Percentiles rank a stretch among this genome's conserved stretches.
These are phyloP conservation scores for Sarocladiaceae sp. DNA, from an alignment of 2,329 filamentous ascomycete genomes.

Conservation along the genomic window DNA sequence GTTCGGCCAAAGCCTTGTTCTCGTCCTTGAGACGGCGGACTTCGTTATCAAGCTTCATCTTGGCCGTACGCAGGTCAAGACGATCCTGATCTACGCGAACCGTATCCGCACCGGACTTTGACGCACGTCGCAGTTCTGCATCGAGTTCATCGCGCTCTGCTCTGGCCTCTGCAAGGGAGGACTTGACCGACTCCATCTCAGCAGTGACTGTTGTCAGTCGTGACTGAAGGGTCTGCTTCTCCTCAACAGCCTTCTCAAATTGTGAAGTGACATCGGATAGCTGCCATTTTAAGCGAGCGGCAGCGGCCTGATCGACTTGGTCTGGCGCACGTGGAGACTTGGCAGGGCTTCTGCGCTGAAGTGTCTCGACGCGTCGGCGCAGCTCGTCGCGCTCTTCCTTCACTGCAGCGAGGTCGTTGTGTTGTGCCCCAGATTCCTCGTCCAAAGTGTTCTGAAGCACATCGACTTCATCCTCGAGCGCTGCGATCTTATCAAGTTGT, in stretches of 20 bases:
- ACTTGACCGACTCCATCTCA: slow-evolving; percentile 53
- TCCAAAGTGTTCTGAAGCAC: slow-evolving; percentile 49
- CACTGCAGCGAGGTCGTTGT: slow-evolving; percentile 21
- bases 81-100: slow-evolving; percentile 62
- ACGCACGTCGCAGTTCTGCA: slow-evolving; percentile 49
- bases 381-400: slow-evolving; percentile 22
- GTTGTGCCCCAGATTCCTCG: slow-evolving; percentile 31
- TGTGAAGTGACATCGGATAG: slow-evolving; percentile 53
- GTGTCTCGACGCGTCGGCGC: slow-evolving; percentile 31
- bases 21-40: slow-evolving; percentile 60
- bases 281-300: slow-evolving; percentile 41
- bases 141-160: slow-evolving; percentile 63
- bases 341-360: slow-evolving; percentile 16
- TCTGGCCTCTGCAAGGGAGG: slow-evolving; percentile 50
- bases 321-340: slow-evolving; percentile 18
- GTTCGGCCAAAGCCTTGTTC: slow-evolving; percentile 48
- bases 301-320: neutral
- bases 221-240: slow-evolving; percentile 59
- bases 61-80: slow-evolving; percentile 60
- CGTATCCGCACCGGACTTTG: slow-evolving; percentile 50
- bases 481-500: slow-evolving; percentile 58
- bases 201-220: slow-evolving; percentile 52
- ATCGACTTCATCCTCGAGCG: slow-evolving; percentile 70
- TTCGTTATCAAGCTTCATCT: slow-evolving; percentile 61
- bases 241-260: slow-evolving; percentile 48